Evolutionary conservation across 2,329 filamentous ascomycete species (phyloP).

Genomic region (Akanthomyces lecanii): DNA sequence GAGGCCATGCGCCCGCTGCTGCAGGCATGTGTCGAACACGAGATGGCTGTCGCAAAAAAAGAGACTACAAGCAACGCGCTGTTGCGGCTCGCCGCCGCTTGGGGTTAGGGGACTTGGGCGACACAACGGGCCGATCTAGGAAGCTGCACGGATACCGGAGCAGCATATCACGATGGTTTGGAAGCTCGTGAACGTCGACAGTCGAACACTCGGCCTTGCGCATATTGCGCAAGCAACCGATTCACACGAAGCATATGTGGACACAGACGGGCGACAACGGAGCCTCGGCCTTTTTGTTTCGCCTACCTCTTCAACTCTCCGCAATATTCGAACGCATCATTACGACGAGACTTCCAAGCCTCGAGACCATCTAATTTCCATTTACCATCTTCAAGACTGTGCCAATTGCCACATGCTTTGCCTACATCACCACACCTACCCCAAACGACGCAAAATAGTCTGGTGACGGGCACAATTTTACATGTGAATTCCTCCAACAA

Average conservation of each 20-base stretch:
- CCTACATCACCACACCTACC: neutral
- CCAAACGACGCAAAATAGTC: neutral
- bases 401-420: slow-evolving; percentile 10
- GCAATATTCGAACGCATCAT: neutral
- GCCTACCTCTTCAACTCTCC: neutral
- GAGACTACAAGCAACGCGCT: neutral
- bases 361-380: neutral
- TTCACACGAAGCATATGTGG: slow-evolving; percentile 4
- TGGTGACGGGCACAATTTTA: neutral
- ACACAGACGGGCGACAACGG: slow-evolving; percentile 2
- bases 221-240: neutral
- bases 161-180: neutral
- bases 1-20: neutral
- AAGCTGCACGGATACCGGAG: neutral
- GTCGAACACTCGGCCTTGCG: neutral
- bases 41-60: neutral
- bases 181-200: slow-evolving; percentile 1
- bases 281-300: slow-evolving; percentile 8
- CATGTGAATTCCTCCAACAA: slow-evolving; percentile 10
- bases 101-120: slow-evolving; percentile 12
- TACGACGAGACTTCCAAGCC: neutral
- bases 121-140: slow-evolving; percentile 14
- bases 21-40: neutral
- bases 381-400: neutral
- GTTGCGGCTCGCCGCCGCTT: neutral